Percentiles rank a stretch among this genome's conserved stretches.
Conservation (phyloP, 208 protist species). For the Trypanosoma lewisi region DNA sequence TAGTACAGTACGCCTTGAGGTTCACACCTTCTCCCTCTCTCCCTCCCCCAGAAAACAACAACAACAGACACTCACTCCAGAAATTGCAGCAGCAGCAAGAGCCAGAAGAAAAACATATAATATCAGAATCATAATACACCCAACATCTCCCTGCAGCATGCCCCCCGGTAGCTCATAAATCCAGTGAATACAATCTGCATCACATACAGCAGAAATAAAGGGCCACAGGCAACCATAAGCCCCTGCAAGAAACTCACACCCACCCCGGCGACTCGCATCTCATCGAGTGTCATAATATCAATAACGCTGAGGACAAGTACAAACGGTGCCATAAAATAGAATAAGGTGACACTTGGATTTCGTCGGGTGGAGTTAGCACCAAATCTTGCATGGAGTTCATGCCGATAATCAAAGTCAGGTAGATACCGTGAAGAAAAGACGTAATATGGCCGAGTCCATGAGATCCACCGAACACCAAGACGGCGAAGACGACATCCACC, state of each 20-base stretch:
- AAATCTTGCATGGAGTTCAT: conserved; percentile 14
- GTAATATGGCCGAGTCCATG: conserved; percentile 20
- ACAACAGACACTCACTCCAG: too few species aligned
- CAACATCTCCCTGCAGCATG: conserved; percentile 7
- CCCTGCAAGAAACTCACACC: conserved; percentile 25
- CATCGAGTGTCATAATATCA: conserved; percentile 21
- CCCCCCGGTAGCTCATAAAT: conserved; percentile 1
- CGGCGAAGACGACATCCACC: conserved; percentile 14
- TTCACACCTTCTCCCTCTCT: too few species aligned
- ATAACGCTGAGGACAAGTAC: conserved; percentile 24
- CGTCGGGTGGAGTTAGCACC: not conserved
- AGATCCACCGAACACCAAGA: conserved; percentile 23
- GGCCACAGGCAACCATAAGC: conserved; percentile 13
- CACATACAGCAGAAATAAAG: conserved; percentile 24
- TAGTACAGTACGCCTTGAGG: too few species aligned
- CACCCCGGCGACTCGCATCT: not conserved
- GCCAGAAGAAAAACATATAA: conserved; percentile 8
- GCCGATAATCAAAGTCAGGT: conserved; percentile 23
- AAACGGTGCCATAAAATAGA: conserved; percentile 22
- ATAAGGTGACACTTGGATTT: conserved; percentile 6
- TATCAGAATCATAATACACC: not conserved
- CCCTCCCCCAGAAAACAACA: too few species aligned
- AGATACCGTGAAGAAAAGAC: conserved; percentile 17
- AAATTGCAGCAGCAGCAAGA: conserved; percentile 13
- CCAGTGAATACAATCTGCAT: conserved; percentile 6